These are phyloP conservation scores for Boletus coccyginus DNA, from an alignment of 768 basidiomycete species.

Conservation along the genomic window DNA sequence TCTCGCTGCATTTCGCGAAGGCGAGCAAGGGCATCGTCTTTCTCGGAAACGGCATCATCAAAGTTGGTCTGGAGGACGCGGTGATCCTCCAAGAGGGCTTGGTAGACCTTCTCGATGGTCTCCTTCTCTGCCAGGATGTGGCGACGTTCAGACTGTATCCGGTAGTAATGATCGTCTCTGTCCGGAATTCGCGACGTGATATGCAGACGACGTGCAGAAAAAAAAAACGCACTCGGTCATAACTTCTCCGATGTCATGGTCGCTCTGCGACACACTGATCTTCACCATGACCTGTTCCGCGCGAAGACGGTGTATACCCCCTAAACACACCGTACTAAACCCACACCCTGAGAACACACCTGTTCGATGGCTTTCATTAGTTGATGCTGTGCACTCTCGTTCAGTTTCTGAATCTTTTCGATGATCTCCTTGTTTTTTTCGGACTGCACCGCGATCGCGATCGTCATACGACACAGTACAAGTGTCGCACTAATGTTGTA, in stretches of 20 bases:
- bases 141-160: slow-evolving; percentile 76
- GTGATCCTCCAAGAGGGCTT: slow-evolving; percentile 72
- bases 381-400: slow-evolving; percentile 80
- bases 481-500: slow-evolving; percentile 62
- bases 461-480: slow-evolving; percentile 73
- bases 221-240: slow-evolving; percentile 76
- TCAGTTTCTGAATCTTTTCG: slow-evolving; percentile 80
- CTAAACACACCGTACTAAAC: background rate
- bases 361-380: slow-evolving; percentile 95
- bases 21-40: slow-evolving; percentile 67
- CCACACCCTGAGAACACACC: slow-evolving; percentile 42
- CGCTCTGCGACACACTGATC: slow-evolving; percentile 51
- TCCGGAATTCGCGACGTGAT: slow-evolving; percentile 10
- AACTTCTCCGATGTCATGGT: slow-evolving; percentile 48
- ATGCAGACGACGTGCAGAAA: slow-evolving; percentile 1
- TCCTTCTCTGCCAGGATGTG: slow-evolving; percentile 82
- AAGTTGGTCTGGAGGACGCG: slow-evolving; percentile 67
- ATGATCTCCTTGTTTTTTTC: slow-evolving; percentile 87
- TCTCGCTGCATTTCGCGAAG: slow-evolving; percentile 61
- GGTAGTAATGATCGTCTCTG: slow-evolving; percentile 89
- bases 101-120: slow-evolving; percentile 79
- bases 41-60: slow-evolving; percentile 76
- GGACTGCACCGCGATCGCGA: slow-evolving; percentile 87
- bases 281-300: slow-evolving; percentile 68
- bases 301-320: background rate